Evolutionary conservation across 2,329 filamentous ascomycete species (phyloP), one percentile per base, ranked within the genome.

Genomic region (Verticillium tricorpus): DNA sequence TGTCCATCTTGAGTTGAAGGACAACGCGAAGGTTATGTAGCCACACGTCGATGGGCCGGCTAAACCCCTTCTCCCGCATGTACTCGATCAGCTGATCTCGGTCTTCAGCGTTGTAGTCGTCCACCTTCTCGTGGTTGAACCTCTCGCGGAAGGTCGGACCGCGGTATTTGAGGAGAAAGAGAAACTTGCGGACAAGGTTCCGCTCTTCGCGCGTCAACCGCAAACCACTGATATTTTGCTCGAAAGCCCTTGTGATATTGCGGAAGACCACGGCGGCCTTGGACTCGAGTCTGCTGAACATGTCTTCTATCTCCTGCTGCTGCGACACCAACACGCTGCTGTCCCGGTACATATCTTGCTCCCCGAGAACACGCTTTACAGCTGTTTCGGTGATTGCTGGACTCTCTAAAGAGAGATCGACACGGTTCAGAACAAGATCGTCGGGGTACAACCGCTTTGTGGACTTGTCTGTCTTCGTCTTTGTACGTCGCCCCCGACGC

Each of bases 101-200:
- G 57, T 73, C 71, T 25, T 71, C 62, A 17, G 45, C 45, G 0
- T 66, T 2, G 64, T 81, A 82, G 1, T 65, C 66, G 5, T 75
- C 69, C 0, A 67, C 31, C 1, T 59, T 67, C 2, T 76, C 68
- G 57, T 76, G 70, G 52, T 75, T 68, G 67, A 74, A 80, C 0
- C 76, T 71, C 15, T 61, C 58, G 61, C 73, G 69, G 56, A 78
- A 77, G 5, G 40, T 61, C 1, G 67, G 68, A n/a, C 70, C 69
- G 15, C 79, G 75, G 57, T 80, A 81, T 61, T 78, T 78, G 66
- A 81, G 72, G 3, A 82, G 65, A 63, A 80, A 81, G 2, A 79
- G 68, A 58, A 80, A 80, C 60, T 80, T 80, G 56, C 79, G 75
- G 11, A 81, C 39, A 1, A 71, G 58, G 63, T 81, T 70, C 55